These are phyloP conservation scores for Ganoderma sp. DNA, from an alignment of 1,284 basidiomycete species.

Conservation along the genomic window DNA sequence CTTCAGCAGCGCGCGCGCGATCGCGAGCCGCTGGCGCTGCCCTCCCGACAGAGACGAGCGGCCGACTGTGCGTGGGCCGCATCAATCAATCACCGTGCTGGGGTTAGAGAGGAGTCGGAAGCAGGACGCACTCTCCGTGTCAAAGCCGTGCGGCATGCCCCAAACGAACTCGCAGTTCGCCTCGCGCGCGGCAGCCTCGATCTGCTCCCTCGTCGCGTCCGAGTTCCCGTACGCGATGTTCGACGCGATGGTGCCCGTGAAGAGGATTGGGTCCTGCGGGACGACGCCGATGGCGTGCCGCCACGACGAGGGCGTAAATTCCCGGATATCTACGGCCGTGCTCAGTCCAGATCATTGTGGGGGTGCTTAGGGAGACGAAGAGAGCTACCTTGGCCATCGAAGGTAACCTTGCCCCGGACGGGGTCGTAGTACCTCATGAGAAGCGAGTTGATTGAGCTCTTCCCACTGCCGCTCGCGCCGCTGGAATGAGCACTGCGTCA, in stretches of 20 bases:
- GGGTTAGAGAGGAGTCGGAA: slow-evolving; percentile 41
- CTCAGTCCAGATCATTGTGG: not conserved
- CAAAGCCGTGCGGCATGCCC: slow-evolving; percentile 86
- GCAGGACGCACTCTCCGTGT: slow-evolving; percentile 65
- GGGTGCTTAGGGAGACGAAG: not conserved
- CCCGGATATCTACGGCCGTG: slow-evolving; percentile 69
- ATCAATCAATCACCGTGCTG: not conserved
- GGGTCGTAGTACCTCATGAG: slow-evolving; percentile 96
- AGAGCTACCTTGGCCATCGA: slow-evolving; percentile 79
- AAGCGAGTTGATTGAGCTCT: slow-evolving; percentile 90
- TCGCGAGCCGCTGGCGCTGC: slow-evolving; percentile 69
- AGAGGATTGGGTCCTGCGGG: slow-evolving; percentile 82
- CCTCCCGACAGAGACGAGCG: slow-evolving; percentile 76
- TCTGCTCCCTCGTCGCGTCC: slow-evolving; percentile 77
- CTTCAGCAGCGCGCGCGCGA: slow-evolving; percentile 84
- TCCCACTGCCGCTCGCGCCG: slow-evolving; percentile 90
- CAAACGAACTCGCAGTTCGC: slow-evolving; percentile 98
- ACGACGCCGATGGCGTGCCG: slow-evolving; percentile 87
- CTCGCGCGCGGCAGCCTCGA: slow-evolving; percentile 86
- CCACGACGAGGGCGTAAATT: slow-evolving; percentile 87
- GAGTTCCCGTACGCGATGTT: slow-evolving; percentile 92
- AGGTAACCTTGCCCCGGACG: slow-evolving; percentile 78
- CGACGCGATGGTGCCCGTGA: slow-evolving; percentile 88
- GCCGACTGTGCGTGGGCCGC: slow-evolving; percentile 57
- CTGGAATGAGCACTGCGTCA: slow-evolving; percentile 45